Evolutionary conservation across 2,329 filamentous ascomycete genomes (phyloP), one percentile per base, ranked within the genome.

Genomic region (Chrysoporthe puriensis): DNA sequence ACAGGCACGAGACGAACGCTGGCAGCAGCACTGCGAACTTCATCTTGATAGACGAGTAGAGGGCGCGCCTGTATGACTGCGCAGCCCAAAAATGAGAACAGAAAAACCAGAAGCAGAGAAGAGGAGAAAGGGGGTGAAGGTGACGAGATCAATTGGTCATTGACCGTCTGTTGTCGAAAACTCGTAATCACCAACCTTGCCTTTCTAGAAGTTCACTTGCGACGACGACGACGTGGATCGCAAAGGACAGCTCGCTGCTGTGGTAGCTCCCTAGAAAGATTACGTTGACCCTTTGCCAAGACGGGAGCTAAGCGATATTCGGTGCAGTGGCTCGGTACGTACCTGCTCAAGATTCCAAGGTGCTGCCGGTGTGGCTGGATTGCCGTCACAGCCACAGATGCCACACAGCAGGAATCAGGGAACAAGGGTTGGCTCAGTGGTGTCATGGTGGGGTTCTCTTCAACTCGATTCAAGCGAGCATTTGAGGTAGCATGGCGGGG

Each of bases 1-100:
- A 84, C 73, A 88, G 78, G 76, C 89, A 83, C 76, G 88, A 88
- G 72, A 86, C 79, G 74, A 88, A 82, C 73, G 85, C 86, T 75
- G 87, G 84, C 75, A 85, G 83, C 77, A 86, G 78, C 73, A 85
- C 77, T 74, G 79, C 77, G 73, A 80, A 78, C 78, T 80, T 83
- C 82, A 84, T 84, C 70, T 74, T 81, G 77, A 68, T 70, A 64
- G 43, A 68, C 66, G 64, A 65, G 68, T 67, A 63, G 66, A 64
- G 64, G 61, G 70, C 66, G 69, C 69, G 72, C 71, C 75, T 74
- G 76, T 77, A 69, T 59, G 50, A 18, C 60, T 43, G 70, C 65
- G 71, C 46, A 64, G 67, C 69, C 72, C 72, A 71, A 71, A 68
- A n/a, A 59, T 61, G 48, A 67, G 64, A 36, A 3, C 13, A 34